Evolutionary conservation across 1,284 basidiomycete genomes (phyloP).

Genomic region (Fomitopsis schrenkii): DNA sequence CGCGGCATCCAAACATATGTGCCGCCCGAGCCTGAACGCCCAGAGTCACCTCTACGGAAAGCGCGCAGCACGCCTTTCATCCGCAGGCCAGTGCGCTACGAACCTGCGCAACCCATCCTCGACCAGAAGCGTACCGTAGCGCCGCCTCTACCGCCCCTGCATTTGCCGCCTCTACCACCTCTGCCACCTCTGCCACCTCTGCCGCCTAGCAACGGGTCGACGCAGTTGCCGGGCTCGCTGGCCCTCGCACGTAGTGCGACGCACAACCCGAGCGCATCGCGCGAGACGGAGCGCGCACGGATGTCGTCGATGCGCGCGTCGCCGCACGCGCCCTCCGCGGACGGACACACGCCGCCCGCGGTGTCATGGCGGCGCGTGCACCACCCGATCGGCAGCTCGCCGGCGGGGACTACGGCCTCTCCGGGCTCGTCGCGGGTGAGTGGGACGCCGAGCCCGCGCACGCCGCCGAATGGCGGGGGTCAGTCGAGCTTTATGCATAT

Average conservation of each 20-base stretch:
- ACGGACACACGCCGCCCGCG: not conserved
- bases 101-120: not conserved
- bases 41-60: constrained; percentile 4
- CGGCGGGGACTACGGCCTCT: not conserved
- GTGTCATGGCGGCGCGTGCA: not conserved
- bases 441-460: not conserved
- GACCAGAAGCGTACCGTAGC: not conserved
- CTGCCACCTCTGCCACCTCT: not conserved
- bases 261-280: not conserved
- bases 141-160: not conserved
- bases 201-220: not conserved
- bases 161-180: not conserved
- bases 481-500: constrained; percentile 3
- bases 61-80: constrained; percentile 6
- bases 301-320: not conserved
- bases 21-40: not conserved
- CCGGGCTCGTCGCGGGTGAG: not conserved
- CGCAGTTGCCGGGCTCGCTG: not conserved
- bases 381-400: not conserved
- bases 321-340: not conserved
- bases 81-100: constrained; percentile 3
- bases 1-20: not conserved
- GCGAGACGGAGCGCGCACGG: not conserved
- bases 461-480: constrained; percentile 2
- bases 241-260: not conserved